Evolutionary conservation across 768 basidiomycete genomes (phyloP), one percentile per base, ranked within the genome.

Genomic region (Paxillus ammoniavirescens): DNA sequence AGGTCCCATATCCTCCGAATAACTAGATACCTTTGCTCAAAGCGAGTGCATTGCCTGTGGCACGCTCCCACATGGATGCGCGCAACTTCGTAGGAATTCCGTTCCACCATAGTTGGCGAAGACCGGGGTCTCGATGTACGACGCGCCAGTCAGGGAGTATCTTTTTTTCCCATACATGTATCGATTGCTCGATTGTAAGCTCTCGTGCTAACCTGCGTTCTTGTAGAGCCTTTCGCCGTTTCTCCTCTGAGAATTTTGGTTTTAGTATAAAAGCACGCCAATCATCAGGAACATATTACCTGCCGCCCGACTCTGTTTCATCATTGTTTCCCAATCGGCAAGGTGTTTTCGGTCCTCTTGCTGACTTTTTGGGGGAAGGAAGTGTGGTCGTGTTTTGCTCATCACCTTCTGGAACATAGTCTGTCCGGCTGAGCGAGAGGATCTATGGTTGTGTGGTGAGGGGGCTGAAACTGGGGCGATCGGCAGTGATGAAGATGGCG

Each of bases 311-410:
- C 89, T 92, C 42, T 76, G 83, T 58, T 83, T 84, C 87, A 93
- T 91, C 91, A 96, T 96, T 33, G 77, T 71, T 63, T 91, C 82
- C 88, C 93, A 94, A 65, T 89, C 88, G 4, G 85, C 82, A 65
- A 92, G 75, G 71, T 96, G 93, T 60, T 87, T 94, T 45, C 77
- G 70, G 64, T 95, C 93, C 69, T 96, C 93, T 53, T 80, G 65
- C 28, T 79, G 80, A 45, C 71, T 73, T 66, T 96, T 96, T 6
- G 93, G 93, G 21, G 93, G 93, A n/a, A 95, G 75, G 65, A 86
- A 87, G 5, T 78, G 70, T 15, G 90, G 93, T n/a, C 93, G 76
- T 0, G 93, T 96, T 68, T 82, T 87, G 69, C 89, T 92, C 47
- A 89, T 73, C 33, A 92, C 85, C 69, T 85, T 89, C 65, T 93